Base-by-base conservation (phyloP, 2,329 filamentous ascomycete species). In the Curvularia sp. region DNA sequence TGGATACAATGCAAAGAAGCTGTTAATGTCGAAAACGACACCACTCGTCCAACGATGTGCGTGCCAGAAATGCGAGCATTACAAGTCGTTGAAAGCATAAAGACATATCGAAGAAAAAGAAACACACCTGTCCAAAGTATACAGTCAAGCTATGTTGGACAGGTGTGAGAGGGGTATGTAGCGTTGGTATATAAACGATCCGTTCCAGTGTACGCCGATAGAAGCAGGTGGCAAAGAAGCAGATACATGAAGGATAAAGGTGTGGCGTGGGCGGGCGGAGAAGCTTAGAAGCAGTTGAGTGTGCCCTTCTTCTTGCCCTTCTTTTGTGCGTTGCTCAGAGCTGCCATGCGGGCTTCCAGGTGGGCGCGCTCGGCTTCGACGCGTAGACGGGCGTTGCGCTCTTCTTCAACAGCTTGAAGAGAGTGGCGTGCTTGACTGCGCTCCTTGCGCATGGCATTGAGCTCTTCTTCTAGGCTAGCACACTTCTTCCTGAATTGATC, bases 271-370 rank as follows among this genome's bases (percentile, higher is more conserved):
- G 22, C 49, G 28, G 24, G 55, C 49, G 28, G 26, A 52, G 42
- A 44, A 49, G 50, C 38, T 65, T 92, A 97, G 84, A 99, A 99
- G 85, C 95, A 99, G 83, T 97, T 98, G 79, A 99, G 85, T 67
- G 90, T 93, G 72, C 90, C 88, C 86, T 96, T 97, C 80, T 96
- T 93, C 80, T 96, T 93, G 85, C 94, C 97, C 62, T 96, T 95
- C 82, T 91, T 89, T 79, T 89, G 93, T 77, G 95, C 89, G 58
- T 91, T 89, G 72, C 94, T 93, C 88, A 99, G 76, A 55, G 80
- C 79, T 47, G 75, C 75, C 82, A 84, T 99, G 56, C 94, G 87
- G 81, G 96, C 92, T 80, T 99, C 94, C 26, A 99, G 86, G 72
- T 96, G 91, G 39, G 90, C 91, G 53, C 91, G 85, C 43, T 95